phyloP scores from a whole-genome alignment of 139 green algal species.

The Gonium pectorale region DNA sequence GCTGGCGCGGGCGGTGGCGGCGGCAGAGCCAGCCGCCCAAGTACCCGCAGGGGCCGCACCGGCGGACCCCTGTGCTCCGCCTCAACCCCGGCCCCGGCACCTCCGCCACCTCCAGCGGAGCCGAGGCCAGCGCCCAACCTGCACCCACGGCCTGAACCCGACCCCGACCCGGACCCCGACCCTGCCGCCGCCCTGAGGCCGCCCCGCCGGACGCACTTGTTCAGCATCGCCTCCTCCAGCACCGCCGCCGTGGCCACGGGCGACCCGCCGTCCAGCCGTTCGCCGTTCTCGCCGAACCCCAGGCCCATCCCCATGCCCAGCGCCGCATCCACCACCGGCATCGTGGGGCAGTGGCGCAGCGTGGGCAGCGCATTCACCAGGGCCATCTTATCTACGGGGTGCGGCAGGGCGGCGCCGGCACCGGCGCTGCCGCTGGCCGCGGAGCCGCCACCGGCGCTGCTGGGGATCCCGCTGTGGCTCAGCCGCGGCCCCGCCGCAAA shows the following conservation, averaged over 20 bases:
- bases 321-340: background rate
- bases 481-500: background rate
- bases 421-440: background rate
- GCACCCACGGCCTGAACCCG: too few relatives aligned
- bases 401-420: background rate
- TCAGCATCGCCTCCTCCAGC: background rate
- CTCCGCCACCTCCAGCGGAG: too few relatives aligned
- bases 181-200: too few relatives aligned
- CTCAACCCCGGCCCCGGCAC: too few relatives aligned
- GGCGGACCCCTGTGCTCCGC: too few relatives aligned
- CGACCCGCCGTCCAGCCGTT: background rate
- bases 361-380: conserved; percentile 7
- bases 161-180: too few relatives aligned
- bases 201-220: background rate
- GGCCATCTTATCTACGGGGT: background rate
- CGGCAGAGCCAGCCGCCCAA: too few relatives aligned
- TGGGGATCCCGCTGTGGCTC: background rate
- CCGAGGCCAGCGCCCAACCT: too few relatives aligned
- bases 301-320: background rate
- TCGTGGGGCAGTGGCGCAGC: background rate
- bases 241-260: background rate
- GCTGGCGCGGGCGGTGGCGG: too few relatives aligned
- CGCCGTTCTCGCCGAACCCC: background rate
- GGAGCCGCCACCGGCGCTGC: background rate
- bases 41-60: too few relatives aligned